Evolutionary conservation across 2,329 filamentous ascomycete species (phyloP), one percentile per base, ranked within the genome.

Genomic region (Penicillium sp.): DNA sequence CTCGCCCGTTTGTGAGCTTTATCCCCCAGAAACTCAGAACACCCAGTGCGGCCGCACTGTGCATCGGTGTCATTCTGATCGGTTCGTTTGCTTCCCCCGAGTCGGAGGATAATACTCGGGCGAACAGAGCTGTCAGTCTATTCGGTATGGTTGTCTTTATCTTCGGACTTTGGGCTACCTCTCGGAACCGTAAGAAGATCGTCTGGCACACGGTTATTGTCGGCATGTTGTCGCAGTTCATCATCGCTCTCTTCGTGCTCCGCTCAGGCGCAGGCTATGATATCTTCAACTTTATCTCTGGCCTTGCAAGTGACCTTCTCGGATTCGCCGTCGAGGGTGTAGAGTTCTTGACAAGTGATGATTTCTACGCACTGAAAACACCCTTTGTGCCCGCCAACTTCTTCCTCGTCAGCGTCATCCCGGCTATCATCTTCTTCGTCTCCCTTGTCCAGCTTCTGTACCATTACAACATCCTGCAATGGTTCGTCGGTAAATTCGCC

Each of bases 381-480:
- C 7, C 77, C 80, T 5, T 68, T 77, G 3, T 80, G 1, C 68
- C 69, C n/a, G 47, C 46, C 11, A 62, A 66, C 4, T 91, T 83
- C 83, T 96, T 96, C 83, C 80, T 96, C 59, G 81, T 88, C 47
- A 79, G 81, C 47, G 91, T 96, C 58, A 82, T 95, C n/a, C 91
- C 92, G 0, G 87, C 92, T 66, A 95, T 97, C 75, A 91, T 96
- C 78, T 97, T 96, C 85, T 96, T 97, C 84, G 89, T 96, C 55
- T 86, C 92, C 1, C 81, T 96, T n/a, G 91, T 96, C 24, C 90
- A 95, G 75, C 84, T 96, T 13, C 75, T 95, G 42, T 95, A 90
- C 79, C 89, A 92, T 79, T 81, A 86, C 64, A 89, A 89, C 2
- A 80, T 92, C 59, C 78, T 96, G 49, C 92, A 96, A 76, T 96